Percentiles rank a stretch among this genome's conserved stretches.
Evolutionary conservation across 768 basidiomycete genomes (phyloP).

Genomic region (Basidioascus undulatus): DNA sequence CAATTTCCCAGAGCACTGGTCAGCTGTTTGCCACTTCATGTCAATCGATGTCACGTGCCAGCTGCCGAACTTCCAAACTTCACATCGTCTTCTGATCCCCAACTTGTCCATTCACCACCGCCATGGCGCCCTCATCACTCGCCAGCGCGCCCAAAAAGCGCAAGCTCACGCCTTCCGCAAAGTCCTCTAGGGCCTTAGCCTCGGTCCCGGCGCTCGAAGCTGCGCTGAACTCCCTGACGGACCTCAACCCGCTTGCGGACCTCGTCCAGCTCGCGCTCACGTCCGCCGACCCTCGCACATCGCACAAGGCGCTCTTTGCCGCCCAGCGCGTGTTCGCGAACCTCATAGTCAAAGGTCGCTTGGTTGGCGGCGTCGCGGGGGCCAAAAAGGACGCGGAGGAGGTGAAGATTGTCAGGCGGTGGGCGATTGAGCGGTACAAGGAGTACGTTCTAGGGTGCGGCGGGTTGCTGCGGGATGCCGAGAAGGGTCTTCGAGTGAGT

Average conservation of each 20-base stretch:
- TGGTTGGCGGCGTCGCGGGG: constrained; percentile 24
- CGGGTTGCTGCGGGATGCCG: constrained; percentile 49
- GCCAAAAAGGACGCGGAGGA: constrained; percentile 28
- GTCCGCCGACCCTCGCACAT: constrained; percentile 28
- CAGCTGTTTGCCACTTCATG: too few relatives aligned
- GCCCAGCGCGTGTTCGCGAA: constrained; percentile 52
- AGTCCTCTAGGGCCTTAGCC: too few relatives aligned
- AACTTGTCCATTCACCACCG: too few relatives aligned
- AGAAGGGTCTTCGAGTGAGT: constrained; percentile 23
- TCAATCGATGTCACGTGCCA: too few relatives aligned
- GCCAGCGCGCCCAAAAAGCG: too few relatives aligned
- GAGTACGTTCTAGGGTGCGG: constrained; percentile 43
- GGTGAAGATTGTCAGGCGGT: constrained; percentile 37
- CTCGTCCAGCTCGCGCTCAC: constrained; percentile 34
- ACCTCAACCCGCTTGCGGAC: constrained; percentile 53
- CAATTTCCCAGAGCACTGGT: too few relatives aligned
- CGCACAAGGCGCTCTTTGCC: constrained; percentile 56
- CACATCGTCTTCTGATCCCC: too few relatives aligned
- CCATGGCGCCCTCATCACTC: too few relatives aligned
- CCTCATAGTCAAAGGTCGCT: constrained; percentile 33
- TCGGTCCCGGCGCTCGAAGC: constrained; percentile 23
- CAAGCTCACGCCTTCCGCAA: too few relatives aligned
- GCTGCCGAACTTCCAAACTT: too few relatives aligned
- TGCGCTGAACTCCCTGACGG: constrained; percentile 30
- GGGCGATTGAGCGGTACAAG: constrained; percentile 55